Evolutionary conservation across 768 basidiomycete species (phyloP).

Genomic region (Collybia sp.): DNA sequence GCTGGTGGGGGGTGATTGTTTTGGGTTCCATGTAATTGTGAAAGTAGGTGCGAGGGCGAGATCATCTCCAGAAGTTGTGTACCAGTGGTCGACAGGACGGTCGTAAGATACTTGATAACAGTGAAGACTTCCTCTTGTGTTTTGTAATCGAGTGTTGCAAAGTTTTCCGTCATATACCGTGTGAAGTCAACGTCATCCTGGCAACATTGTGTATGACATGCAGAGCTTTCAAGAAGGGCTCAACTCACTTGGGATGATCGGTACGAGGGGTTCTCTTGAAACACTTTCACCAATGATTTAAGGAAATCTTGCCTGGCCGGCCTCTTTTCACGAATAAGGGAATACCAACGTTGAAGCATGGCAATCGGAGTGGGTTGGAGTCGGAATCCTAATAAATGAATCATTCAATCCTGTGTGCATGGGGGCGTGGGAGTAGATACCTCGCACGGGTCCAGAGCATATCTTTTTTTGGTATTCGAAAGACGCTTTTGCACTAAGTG

Average conservation of each 20-base stretch:
- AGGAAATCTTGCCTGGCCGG: slow-evolving; percentile 81
- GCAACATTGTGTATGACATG: not conserved
- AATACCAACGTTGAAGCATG: slow-evolving; percentile 86
- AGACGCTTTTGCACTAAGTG: slow-evolving; percentile 73
- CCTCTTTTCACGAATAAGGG: slow-evolving; percentile 89
- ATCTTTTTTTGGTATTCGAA: slow-evolving; percentile 80
- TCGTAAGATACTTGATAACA: slow-evolving; percentile 75
- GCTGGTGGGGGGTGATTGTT: slow-evolving; percentile 6
- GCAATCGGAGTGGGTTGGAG: slow-evolving; percentile 63
- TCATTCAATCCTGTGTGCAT: slow-evolving; percentile 3
- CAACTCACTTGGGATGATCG: slow-evolving; percentile 51
- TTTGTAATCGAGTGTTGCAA: slow-evolving; percentile 90
- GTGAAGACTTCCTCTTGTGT: slow-evolving; percentile 90
- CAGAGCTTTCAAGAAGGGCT: not conserved
- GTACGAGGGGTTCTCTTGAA: slow-evolving; percentile 63
- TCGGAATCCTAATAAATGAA: slow-evolving; percentile 54
- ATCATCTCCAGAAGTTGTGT: slow-evolving; percentile 75
- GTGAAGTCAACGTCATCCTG: slow-evolving; percentile 83
- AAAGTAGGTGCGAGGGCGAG: slow-evolving; percentile 66
- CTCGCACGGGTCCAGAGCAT: slow-evolving; percentile 42
- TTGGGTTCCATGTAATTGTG: slow-evolving; percentile 44
- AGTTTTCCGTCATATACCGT: slow-evolving; percentile 94
- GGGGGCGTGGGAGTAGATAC: slow-evolving; percentile 23
- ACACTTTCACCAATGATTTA: slow-evolving; percentile 74
- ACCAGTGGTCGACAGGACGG: slow-evolving; percentile 72